phyloP scores from a whole-genome alignment of 2,329 filamentous ascomycete species.

The Helotiales sp. region DNA sequence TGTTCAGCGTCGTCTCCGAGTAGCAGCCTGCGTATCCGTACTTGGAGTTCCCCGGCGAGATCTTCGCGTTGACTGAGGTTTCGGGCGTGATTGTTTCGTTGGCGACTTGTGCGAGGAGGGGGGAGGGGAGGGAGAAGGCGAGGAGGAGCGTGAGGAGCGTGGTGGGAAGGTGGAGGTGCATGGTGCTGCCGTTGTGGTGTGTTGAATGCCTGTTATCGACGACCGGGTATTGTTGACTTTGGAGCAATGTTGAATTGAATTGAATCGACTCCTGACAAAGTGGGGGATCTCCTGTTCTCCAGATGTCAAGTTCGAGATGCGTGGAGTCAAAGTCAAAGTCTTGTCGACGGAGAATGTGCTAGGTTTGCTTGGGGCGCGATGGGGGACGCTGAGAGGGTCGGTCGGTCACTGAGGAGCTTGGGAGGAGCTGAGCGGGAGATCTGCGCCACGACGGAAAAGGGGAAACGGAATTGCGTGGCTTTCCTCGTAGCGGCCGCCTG shows the following conservation, averaged over 20 bases:
- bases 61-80: conserved; percentile 17
- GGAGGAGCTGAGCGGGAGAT: conserved; percentile 15
- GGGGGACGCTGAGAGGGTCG: neutral
- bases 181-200: neutral
- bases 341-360: neutral
- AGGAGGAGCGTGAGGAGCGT: neutral
- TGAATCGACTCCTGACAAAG: neutral
- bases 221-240: neutral
- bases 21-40: conserved; percentile 47
- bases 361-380: conserved; percentile 10
- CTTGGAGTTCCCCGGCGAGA: conserved; percentile 25
- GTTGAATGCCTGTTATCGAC: too few species aligned
- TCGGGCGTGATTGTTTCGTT: conserved; percentile 16
- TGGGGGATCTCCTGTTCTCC: neutral
- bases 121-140: neutral
- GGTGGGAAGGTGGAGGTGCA: neutral
- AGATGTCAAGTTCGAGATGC: neutral
- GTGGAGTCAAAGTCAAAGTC: neutral
- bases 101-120: conserved; percentile 2
- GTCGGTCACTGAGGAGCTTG: conserved; percentile 2
- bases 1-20: conserved; percentile 45
- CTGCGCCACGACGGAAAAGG: conserved; percentile 10
- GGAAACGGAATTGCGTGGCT: conserved; percentile 3
- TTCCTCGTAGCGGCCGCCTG: neutral
- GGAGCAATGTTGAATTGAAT: neutral